Conservation (phyloP, 441 rosid genomes). For the Populus hybrid region DNA sequence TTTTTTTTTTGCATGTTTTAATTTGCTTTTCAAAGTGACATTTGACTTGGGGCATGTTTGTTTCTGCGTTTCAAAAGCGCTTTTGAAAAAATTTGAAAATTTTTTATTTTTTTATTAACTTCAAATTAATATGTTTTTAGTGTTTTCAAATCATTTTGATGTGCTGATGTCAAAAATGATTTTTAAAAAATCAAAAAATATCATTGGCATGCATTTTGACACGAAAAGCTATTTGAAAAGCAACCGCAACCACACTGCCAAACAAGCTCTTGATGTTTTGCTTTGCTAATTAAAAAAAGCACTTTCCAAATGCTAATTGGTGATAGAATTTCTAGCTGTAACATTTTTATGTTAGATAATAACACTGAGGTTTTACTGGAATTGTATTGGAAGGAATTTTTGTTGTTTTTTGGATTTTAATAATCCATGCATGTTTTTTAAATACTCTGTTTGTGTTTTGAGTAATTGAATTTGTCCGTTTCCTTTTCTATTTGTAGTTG, state of each 20-base stretch:
- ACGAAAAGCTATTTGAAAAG: neutral
- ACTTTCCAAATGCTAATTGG: neutral
- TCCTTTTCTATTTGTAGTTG: constrained; percentile 38
- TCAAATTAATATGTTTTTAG: no score
- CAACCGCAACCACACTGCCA: no score
- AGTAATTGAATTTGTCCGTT: neutral
- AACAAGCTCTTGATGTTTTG: neutral
- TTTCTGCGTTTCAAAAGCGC: neutral
- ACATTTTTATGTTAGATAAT: no score
- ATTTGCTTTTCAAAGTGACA: neutral
- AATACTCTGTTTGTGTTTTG: neutral
- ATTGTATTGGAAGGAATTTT: neutral
- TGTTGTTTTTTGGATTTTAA: neutral
- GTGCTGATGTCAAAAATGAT: no score
- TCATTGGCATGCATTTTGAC: no score
- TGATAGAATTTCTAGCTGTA: neutral
- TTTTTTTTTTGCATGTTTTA: neutral
- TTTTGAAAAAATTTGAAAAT: neutral
- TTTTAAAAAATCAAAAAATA: no score
- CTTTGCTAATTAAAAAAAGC: neutral
- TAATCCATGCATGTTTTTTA: neutral
- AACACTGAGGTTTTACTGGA: neutral
- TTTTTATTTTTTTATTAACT: no score
- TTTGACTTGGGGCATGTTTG: neutral
- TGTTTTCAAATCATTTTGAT: no score